Conservation (phyloP, 331 rosid species). For the Cucumis variabilis region DNA sequence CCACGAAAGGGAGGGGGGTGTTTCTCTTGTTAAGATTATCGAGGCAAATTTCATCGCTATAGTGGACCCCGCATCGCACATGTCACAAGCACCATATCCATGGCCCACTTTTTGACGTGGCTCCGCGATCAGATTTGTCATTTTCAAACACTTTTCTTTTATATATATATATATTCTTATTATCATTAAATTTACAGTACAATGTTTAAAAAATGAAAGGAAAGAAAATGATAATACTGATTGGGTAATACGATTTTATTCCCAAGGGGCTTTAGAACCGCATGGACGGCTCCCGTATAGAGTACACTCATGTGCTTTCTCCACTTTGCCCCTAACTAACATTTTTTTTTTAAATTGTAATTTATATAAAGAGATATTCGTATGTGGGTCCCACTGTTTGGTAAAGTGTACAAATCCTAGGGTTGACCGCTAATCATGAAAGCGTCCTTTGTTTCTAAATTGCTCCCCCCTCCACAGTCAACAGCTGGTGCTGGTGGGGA, state of each 20-base stretch:
- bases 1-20: neutral
- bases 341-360: no score
- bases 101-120: neutral
- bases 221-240: neutral
- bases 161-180: neutral
- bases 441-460: slow-evolving; percentile 8
- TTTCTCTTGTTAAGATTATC: neutral
- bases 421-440: slow-evolving; percentile 31
- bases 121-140: slow-evolving; percentile 10
- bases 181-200: neutral
- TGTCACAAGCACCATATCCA: neutral
- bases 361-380: no score
- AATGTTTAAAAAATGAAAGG: neutral
- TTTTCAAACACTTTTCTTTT: neutral
- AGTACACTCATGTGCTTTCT: neutral
- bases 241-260: neutral
- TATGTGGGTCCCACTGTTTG: slow-evolving; percentile 9
- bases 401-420: slow-evolving; percentile 23
- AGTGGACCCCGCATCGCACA: neutral
- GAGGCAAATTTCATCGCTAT: neutral
- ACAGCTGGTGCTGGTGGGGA: neutral
- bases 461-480: neutral
- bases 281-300: slow-evolving; percentile 20
- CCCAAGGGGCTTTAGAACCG: neutral
- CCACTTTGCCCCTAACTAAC: neutral